A percentile compares a stretch with the other conserved stretches of the same genome.
Evolutionary conservation across 202 grass and related monocot genomes (phyloP).

Genomic region (Dendrocalamus latiflorus): DNA sequence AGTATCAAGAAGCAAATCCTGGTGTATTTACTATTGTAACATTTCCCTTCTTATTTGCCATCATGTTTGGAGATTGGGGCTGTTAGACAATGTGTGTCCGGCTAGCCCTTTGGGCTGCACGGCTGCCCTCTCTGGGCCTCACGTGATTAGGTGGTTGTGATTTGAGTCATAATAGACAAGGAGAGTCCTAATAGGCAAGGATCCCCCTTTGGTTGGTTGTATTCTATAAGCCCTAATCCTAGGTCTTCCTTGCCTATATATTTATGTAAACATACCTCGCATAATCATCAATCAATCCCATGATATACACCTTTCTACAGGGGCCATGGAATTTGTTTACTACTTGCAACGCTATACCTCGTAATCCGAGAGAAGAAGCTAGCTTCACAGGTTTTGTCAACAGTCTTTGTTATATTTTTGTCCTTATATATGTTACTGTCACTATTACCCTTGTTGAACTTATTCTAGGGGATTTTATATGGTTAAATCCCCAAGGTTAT

Average conservation of each 20-base stretch:
- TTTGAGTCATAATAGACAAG: no score
- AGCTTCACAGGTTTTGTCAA: constrained; percentile 53
- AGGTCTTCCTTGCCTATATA: no score
- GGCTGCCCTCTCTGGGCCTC: no score
- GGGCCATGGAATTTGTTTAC: constrained; percentile 78
- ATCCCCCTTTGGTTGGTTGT: no score
- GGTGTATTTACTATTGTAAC: constrained; percentile 86
- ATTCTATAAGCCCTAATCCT: no score
- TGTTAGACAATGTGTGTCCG: no score
- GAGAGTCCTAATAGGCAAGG: no score
- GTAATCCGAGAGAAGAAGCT: constrained; percentile 67
- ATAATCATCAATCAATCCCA: no score
- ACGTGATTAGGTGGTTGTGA: no score
- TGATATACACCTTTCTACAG: no score
- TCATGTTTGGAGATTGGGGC: constrained; percentile 99
- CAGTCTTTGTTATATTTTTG: not conserved
- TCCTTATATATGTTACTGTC: not conserved
- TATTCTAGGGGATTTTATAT: not conserved
- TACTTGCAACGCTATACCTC: constrained; percentile 45
- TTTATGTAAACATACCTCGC: no score
- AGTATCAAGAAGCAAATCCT: constrained; percentile 95
- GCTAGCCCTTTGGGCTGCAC: no score
- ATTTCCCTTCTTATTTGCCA: constrained; percentile 93
- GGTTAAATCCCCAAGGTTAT: not conserved
- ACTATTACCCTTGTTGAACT: not conserved